These are phyloP conservation scores for Mucor sp. DNA, from an alignment of 371 early-diverging fungal species.

Conservation along the genomic window DNA sequence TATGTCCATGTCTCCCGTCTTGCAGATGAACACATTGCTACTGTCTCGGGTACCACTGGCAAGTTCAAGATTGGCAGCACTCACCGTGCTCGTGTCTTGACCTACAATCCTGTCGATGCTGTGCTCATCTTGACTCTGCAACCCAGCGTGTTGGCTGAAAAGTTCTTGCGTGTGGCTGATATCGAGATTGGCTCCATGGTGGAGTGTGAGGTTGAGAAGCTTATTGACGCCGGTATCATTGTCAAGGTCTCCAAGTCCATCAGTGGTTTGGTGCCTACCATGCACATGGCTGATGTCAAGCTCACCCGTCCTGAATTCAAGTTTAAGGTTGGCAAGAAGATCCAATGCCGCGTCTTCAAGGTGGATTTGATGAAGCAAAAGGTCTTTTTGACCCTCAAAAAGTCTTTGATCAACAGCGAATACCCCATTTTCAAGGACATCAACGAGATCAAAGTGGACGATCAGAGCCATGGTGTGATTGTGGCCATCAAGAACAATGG, in stretches of 20 bases:
- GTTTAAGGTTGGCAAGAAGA: constrained; percentile 72
- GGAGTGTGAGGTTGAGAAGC: constrained; percentile 56
- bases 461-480: constrained; percentile 69
- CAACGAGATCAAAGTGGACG: constrained; percentile 57
- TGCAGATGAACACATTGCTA: constrained; percentile 64
- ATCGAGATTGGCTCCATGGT: constrained; percentile 70
- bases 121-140: constrained; percentile 73
- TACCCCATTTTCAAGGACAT: constrained; percentile 67
- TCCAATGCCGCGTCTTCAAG: constrained; percentile 75
- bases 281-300: constrained; percentile 78
- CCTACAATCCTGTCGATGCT: constrained; percentile 77
- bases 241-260: constrained; percentile 67
- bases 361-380: constrained; percentile 54
- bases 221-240: constrained; percentile 63
- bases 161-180: constrained; percentile 71
- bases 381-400: constrained; percentile 78
- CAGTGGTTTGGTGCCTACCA: constrained; percentile 69
- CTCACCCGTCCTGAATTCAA: constrained; percentile 75
- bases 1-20: constrained; percentile 74
- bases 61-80: constrained; percentile 63
- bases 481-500: constrained; percentile 63
- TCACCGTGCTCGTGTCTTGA: constrained; percentile 80
- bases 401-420: constrained; percentile 74
- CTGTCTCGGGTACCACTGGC: constrained; percentile 52
- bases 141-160: constrained; percentile 67